Evolutionary conservation across 2,329 filamentous ascomycete genomes (phyloP).

Genomic region (Diaporthe sp.): DNA sequence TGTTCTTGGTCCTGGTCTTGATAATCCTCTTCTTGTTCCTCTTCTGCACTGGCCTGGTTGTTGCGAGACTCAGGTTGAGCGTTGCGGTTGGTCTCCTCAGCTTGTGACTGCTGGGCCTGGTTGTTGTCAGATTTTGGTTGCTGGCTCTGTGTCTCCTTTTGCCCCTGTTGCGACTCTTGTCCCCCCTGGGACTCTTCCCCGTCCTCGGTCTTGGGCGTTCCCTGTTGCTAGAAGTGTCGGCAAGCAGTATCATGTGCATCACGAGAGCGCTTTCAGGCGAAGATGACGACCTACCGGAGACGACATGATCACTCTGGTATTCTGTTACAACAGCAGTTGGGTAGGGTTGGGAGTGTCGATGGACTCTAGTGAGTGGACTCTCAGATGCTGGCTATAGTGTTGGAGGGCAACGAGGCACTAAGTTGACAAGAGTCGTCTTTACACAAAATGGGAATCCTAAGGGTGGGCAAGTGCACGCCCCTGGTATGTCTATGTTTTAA

Average conservation of each 20-base stretch:
- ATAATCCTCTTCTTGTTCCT: conserved; percentile 32
- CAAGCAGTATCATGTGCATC: not conserved
- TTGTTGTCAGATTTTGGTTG: not conserved
- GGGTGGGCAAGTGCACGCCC: conserved; percentile 25
- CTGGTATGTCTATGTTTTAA: conserved; percentile 35
- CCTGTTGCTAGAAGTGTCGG: conserved; percentile 30
- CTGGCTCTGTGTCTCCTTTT: not conserved
- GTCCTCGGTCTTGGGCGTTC: conserved; percentile 30
- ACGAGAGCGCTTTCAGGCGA: not conserved
- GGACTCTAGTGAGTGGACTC: conserved; percentile 20
- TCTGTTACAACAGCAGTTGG: not conserved
- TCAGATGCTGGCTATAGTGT: not conserved
- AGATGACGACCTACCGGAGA: conserved; percentile 30
- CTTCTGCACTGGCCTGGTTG: conserved; percentile 28
- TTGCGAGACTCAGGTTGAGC: conserved; percentile 13
- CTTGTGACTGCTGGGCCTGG: conserved; percentile 16
- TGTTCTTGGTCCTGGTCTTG: conserved; percentile 28
- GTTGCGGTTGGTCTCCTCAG: conserved; percentile 19
- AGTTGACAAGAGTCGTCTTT: conserved; percentile 16
- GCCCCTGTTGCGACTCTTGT: conserved; percentile 26
- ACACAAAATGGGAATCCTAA: not conserved
- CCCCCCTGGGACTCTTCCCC: conserved; percentile 19
- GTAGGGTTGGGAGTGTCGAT: not conserved
- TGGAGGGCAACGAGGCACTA: not conserved
- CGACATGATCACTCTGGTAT: conserved; percentile 30